These are phyloP conservation scores for Hypomontagnella submonticulosa DNA, from an alignment of 495 filamentous ascomycete species.

Conservation along the genomic window DNA sequence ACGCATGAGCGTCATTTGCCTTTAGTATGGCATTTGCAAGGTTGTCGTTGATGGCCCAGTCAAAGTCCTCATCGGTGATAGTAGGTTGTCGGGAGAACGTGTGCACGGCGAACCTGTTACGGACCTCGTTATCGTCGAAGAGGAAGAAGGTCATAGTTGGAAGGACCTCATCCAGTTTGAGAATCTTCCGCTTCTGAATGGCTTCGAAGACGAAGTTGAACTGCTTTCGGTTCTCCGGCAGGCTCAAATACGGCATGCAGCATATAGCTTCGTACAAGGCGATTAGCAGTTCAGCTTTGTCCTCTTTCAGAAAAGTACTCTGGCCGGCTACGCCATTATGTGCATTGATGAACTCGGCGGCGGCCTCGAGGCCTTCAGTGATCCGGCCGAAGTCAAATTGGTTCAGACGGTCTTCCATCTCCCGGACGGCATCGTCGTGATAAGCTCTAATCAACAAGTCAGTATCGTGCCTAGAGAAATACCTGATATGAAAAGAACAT, in stretches of 20 bases:
- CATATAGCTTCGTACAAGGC: constrained; percentile 66
- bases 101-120: constrained; percentile 73
- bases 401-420: constrained; percentile 58
- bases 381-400: constrained; percentile 54
- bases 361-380: constrained; percentile 49
- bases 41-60: constrained; percentile 79
- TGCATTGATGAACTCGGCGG: constrained; percentile 53
- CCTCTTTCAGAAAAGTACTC: constrained; percentile 48
- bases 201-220: constrained; percentile 83
- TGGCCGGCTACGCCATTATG: constrained; percentile 49
- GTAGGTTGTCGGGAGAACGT: constrained; percentile 71
- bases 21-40: constrained; percentile 60
- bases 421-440: constrained; percentile 43
- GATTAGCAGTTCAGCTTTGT: constrained; percentile 53
- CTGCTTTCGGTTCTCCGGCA: constrained; percentile 53
- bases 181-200: constrained; percentile 74
- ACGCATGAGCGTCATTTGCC: constrained; percentile 61
- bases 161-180: constrained; percentile 76
- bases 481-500: neutral
- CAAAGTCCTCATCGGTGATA: constrained; percentile 76
- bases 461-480: constrained; percentile 53
- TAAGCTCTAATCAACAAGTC: constrained; percentile 44
- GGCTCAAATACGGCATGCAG: constrained; percentile 58
- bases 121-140: constrained; percentile 70
- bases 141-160: constrained; percentile 85